Evolutionary conservation across 2,329 filamentous ascomycete genomes (phyloP).

Genomic region (Pseudophaeomoniella oleicola): DNA sequence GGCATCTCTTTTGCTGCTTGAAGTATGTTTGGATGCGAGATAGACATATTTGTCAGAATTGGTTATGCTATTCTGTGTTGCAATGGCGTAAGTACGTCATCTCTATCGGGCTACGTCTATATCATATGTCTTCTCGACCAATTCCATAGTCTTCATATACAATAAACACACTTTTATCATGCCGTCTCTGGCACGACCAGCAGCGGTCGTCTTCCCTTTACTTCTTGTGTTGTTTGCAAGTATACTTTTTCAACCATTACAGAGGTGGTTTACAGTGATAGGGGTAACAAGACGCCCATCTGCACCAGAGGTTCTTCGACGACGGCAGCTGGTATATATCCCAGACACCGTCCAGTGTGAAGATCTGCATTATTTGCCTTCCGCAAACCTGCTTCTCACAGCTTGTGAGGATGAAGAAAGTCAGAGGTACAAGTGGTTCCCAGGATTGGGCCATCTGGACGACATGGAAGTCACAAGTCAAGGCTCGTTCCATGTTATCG

Average conservation of each 20-base stretch:
- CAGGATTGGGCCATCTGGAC: constrained; percentile 27
- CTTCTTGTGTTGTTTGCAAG: neutral
- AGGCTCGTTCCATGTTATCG: constrained; percentile 37
- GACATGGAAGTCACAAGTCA: constrained; percentile 22
- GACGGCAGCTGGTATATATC: constrained; percentile 26
- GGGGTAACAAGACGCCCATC: neutral
- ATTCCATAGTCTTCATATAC: too few species aligned
- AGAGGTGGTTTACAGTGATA: neutral
- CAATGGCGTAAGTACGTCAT: too few species aligned
- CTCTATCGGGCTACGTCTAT: too few species aligned
- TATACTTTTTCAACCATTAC: neutral
- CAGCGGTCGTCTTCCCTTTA: neutral
- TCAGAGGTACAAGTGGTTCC: constrained; percentile 38
- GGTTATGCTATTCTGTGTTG: too few species aligned
- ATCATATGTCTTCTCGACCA: too few species aligned
- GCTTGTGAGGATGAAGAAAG: constrained; percentile 36
- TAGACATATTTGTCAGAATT: too few species aligned
- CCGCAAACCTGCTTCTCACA: constrained; percentile 36
- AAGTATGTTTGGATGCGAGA: too few species aligned
- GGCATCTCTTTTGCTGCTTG: too few species aligned
- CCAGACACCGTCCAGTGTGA: constrained; percentile 43
- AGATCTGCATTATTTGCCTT: constrained; percentile 41
- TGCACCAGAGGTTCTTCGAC: neutral
- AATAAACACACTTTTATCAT: too few species aligned
- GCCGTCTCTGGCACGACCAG: neutral